phyloP scores from a whole-genome alignment of 176 grass and related monocot genomes.

The Ananas comosus region DNA sequence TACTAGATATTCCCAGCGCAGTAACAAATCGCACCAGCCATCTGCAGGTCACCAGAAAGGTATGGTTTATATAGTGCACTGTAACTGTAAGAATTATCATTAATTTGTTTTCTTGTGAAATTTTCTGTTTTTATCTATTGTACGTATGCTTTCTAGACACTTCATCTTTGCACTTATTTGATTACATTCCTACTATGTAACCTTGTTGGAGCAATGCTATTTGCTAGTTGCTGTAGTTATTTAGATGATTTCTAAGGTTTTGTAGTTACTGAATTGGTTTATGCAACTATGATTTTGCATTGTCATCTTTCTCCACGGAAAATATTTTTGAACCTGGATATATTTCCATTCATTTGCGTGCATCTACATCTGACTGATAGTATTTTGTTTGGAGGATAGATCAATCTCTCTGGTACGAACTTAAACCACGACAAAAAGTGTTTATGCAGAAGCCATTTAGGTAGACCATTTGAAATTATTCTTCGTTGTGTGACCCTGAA shows the following conservation, averaged over 20 bases:
- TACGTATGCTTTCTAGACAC: background rate
- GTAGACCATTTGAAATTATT: background rate
- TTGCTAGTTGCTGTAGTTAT: background rate
- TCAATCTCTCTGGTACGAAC: too few species aligned
- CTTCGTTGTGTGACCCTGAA: background rate
- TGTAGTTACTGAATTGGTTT: background rate
- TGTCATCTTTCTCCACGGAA: too few species aligned
- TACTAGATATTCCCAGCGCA: slow-evolving; percentile 32
- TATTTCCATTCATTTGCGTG: too few species aligned
- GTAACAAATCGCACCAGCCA: slow-evolving; percentile 36
- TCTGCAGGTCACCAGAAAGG: slow-evolving; percentile 43
- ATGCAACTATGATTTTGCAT: background rate
- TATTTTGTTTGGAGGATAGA: too few species aligned
- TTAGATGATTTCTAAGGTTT: background rate
- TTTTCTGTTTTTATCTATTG: background rate
- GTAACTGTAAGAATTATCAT: background rate
- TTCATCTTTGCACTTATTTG: too few species aligned
- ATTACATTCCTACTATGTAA: too few species aligned
- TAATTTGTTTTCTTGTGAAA: background rate
- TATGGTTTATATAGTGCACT: slow-evolving; percentile 11
- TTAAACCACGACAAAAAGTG: too few species aligned
- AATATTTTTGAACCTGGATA: too few species aligned
- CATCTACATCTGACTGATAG: too few species aligned
- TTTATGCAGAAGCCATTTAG: too few species aligned
- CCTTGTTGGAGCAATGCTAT: background rate